Conservation (phyloP, 2,329 filamentous ascomycete genomes). For the Pseudocercospora fijiensis region DNA sequence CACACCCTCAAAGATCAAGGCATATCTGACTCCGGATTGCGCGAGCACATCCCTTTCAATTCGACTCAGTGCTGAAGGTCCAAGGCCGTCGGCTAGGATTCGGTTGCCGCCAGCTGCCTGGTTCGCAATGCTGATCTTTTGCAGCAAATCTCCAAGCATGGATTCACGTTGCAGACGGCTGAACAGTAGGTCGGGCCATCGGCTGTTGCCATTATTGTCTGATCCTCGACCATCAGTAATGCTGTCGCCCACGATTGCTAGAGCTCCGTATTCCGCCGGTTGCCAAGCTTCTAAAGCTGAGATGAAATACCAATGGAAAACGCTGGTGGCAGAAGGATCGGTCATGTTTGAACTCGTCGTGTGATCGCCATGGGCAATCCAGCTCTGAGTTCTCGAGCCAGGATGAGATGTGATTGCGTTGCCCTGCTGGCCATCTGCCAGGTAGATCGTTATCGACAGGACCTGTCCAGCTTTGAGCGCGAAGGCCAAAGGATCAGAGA, state of each 20-base stretch:
- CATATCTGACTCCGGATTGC: constrained; percentile 58
- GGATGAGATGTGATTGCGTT: constrained; percentile 63
- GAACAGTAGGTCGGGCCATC: constrained; percentile 60
- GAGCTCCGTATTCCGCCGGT: constrained; percentile 44
- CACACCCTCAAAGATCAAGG: constrained; percentile 67
- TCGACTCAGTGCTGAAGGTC: constrained; percentile 60
- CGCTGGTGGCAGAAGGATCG: constrained; percentile 37
- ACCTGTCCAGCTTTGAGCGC: constrained; percentile 52
- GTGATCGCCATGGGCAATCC: constrained; percentile 59
- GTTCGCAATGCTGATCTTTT: constrained; percentile 59
- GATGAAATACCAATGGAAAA: constrained; percentile 59
- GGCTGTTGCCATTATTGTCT: constrained; percentile 59
- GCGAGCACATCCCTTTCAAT: constrained; percentile 64
- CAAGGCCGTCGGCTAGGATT: constrained; percentile 61
- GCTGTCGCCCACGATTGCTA: constrained; percentile 62
- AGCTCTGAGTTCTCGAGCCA: constrained; percentile 63
- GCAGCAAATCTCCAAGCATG: constrained; percentile 38
- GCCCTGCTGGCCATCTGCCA: constrained; percentile 56
- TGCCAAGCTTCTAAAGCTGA: constrained; percentile 58
- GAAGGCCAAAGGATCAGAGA: constrained; percentile 63
- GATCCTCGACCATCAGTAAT: constrained; percentile 65
- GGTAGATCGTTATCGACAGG: constrained; percentile 60
- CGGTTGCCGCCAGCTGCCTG: constrained; percentile 69
- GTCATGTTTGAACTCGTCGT: constrained; percentile 51
- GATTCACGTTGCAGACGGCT: constrained; percentile 47